These are phyloP conservation scores for Kalanchoe fedtschenkoi DNA, from an alignment of 164 flowering plant genomes.

Conservation along the genomic window DNA sequence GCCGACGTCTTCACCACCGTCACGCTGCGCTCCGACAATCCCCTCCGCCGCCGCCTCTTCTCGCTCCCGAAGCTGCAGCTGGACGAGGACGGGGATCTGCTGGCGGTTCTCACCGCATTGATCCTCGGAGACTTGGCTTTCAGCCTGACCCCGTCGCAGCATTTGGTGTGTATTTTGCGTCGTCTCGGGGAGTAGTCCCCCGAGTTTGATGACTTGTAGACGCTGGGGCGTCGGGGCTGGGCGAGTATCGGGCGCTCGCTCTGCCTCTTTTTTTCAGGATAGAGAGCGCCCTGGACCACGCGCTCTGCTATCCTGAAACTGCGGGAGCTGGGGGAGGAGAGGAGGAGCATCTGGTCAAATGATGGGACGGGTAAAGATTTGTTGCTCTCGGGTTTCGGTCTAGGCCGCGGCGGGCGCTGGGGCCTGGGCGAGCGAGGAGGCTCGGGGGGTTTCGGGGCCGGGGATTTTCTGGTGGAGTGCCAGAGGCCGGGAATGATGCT, in stretches of 20 bases:
- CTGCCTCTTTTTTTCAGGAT: conserved; percentile 1
- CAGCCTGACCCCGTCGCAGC: not conserved
- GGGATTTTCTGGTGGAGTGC: not conserved
- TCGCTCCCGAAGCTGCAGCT: not conserved
- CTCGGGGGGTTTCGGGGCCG: not conserved
- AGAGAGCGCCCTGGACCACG: not conserved
- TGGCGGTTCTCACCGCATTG: not conserved
- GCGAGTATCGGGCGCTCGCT: not conserved
- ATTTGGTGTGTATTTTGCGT: conserved; percentile 3
- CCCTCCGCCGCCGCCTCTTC: conserved; percentile 11
- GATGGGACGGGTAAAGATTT: not conserved
- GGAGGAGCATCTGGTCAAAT: not conserved
- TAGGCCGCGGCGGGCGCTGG: too few relatives aligned
- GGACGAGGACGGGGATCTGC: not conserved
- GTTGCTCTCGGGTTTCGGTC: too few relatives aligned
- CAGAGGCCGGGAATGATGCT: not conserved
- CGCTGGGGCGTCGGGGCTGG: not conserved
- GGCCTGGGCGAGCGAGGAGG: not conserved
- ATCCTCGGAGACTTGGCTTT: not conserved
- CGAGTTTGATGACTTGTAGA: not conserved
- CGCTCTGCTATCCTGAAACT: conserved; percentile 1
- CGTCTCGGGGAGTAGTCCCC: not conserved
- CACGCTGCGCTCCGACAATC: conserved; percentile 19
- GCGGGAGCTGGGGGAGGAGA: not conserved
- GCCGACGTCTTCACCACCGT: conserved; percentile 27